Evolutionary conservation across 257 asterid genomes (phyloP).

Genomic region (Catharanthus roseus): DNA sequence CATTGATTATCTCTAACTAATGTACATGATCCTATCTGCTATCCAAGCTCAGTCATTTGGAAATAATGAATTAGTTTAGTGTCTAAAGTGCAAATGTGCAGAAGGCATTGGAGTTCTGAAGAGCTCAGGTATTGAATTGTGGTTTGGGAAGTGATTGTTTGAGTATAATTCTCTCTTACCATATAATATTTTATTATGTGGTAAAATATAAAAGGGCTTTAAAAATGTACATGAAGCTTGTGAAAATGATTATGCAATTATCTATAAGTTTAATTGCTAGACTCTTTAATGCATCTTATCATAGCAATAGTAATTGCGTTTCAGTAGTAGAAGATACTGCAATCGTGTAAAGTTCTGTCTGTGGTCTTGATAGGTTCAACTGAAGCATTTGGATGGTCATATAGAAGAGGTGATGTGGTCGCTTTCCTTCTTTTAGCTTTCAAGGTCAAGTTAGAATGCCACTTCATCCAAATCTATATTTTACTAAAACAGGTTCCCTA

Average conservation of each 20-base stretch:
- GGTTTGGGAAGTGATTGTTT: too few species aligned
- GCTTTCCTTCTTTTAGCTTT: constrained; percentile 19
- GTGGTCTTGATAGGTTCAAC: constrained; percentile 60
- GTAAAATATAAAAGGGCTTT: neutral
- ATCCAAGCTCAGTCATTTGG: neutral
- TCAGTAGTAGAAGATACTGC: neutral
- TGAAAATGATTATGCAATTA: neutral
- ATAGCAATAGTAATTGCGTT: neutral
- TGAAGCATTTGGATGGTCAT: constrained; percentile 97
- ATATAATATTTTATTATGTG: neutral
- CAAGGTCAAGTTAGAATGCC: constrained; percentile 19
- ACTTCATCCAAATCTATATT: constrained; percentile 33
- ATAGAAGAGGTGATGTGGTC: constrained; percentile 73
- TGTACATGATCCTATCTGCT: neutral
- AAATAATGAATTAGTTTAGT: neutral
- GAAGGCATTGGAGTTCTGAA: neutral
- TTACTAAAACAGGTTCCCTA: constrained; percentile 87
- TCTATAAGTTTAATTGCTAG: neutral
- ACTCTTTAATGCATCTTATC: neutral
- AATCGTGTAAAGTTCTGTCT: constrained; percentile 14
- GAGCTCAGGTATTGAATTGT: too few species aligned
- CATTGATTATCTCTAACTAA: neutral
- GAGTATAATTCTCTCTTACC: neutral
- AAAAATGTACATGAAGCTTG: neutral
- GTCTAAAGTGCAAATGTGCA: neutral